Base-by-base conservation (phyloP, 148 eudicot genomes). In the Spergularia bocconei region DNA sequence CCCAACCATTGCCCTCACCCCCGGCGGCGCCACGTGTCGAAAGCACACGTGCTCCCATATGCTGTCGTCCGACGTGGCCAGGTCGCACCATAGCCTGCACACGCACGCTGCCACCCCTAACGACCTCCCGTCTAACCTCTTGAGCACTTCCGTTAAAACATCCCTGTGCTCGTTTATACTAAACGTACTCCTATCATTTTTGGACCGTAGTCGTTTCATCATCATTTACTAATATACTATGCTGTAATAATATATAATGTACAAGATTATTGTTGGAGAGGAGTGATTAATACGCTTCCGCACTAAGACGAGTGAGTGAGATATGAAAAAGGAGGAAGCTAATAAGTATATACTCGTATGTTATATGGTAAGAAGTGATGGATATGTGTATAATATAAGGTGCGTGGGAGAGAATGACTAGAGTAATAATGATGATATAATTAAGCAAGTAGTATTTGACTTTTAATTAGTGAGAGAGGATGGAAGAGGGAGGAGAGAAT, bases 11-110 rank as follows among this genome's bases (percentile, higher is more conserved):
- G 51, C 75, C 51, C 16, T 84, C 71, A 59, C 66, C 0, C 79
- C 71, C 0, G 91, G 92, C 7, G 90, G 88, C 0, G 89, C 81
- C 63, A 80, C 82, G 79, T 87, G 89, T 71, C 87, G 88, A 81
- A 94, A 94, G 78, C 98, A 94, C 25, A 94, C 83, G 73, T 82
- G 86, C 72, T 94, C 97, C 98, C 98, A 94, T 0, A 94, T 78
- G 11, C 87, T 21, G 74, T 94, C 96, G 78, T 84, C 88, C 2
- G 82, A 67, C 11, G 82, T 77, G 2, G 79, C 54, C 2, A 89
- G 68, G 15, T 86, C 56, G 17, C 84, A 75, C 98, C 98, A 94
- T 6, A 81, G 75, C 19, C 85, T 79, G 75, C 98, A 94, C 1
- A 94, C 98, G 23, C 91, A 89, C 3, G 97, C 84, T 14, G 98